phyloP scores from a whole-genome alignment of 1,139 yeast genomes.

The Candida frijolesensis region DNA sequence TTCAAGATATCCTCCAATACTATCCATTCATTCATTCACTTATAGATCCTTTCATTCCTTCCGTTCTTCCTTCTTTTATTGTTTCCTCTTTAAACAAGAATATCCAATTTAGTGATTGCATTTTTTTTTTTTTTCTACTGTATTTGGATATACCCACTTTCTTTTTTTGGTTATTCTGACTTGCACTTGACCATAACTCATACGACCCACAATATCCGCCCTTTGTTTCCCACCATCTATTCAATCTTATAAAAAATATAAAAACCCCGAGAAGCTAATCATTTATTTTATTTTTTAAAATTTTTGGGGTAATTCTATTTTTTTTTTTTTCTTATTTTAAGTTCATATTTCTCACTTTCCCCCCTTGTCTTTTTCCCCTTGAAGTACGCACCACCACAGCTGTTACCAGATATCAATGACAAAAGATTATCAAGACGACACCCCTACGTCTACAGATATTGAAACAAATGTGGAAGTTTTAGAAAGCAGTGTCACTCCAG shows the following conservation, averaged over 20 bases:
- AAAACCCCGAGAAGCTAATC: background rate
- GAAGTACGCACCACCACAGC: background rate
- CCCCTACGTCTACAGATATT: background rate
- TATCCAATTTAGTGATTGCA: background rate
- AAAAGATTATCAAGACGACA: background rate
- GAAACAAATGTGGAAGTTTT: background rate
- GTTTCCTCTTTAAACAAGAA: background rate
- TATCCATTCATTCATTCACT: background rate
- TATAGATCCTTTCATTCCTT: too few relatives aligned
- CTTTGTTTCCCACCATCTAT: too few relatives aligned
- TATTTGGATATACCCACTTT: too few relatives aligned
- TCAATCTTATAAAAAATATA: too few relatives aligned
- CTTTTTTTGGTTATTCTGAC: too few relatives aligned
- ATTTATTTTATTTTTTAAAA: background rate
- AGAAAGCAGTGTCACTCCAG: background rate
- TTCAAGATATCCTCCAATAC: too few relatives aligned
- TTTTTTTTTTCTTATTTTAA: background rate
- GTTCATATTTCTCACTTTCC: background rate
- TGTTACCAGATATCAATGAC: background rate
- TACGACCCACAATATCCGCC: too few relatives aligned
- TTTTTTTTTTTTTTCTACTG: too few relatives aligned
- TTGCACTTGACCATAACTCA: too few relatives aligned
- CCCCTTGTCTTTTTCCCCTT: background rate
- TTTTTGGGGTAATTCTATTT: background rate
- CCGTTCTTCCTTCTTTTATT: background rate